Evolutionary conservation across 306 rosid genomes (phyloP).

Genomic region (Prunus mongolica): DNA sequence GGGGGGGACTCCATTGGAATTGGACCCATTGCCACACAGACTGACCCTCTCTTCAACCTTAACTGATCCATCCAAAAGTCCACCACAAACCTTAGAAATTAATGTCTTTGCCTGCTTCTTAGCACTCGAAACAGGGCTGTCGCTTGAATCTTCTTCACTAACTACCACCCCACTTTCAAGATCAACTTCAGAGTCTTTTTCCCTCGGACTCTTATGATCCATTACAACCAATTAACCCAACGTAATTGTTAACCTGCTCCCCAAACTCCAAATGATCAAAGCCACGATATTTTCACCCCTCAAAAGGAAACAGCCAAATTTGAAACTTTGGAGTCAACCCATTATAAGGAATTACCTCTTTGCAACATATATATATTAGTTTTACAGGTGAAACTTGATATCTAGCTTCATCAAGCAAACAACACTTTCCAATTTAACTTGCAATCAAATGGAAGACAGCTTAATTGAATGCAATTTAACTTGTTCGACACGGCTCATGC

Average conservation of each 20-base stretch:
- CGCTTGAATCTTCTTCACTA: slow-evolving; percentile 62
- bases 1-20: slow-evolving; percentile 29
- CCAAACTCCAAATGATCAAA: slow-evolving; percentile 16
- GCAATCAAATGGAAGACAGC: slow-evolving; percentile 20
- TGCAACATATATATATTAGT: slow-evolving; percentile 12
- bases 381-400: slow-evolving; percentile 4
- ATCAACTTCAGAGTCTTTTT: slow-evolving; percentile 53
- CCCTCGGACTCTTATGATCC: slow-evolving; percentile 43
- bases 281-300: slow-evolving; percentile 10
- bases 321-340: slow-evolving; percentile 30
- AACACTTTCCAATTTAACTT: slow-evolving; percentile 17
- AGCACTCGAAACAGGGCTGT: slow-evolving; percentile 24
- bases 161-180: slow-evolving; percentile 53
- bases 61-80: slow-evolving; percentile 43
- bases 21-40: slow-evolving; percentile 33
- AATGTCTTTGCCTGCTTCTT: slow-evolving; percentile 37
- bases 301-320: slow-evolving; percentile 4
- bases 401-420: slow-evolving; percentile 28
- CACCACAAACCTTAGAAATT: slow-evolving; percentile 38
- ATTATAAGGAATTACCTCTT: slow-evolving; percentile 19
- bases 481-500: slow-evolving; percentile 18
- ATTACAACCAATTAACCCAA: slow-evolving; percentile 35
- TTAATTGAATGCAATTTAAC: slow-evolving; percentile 15
- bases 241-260: slow-evolving; percentile 4
- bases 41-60: slow-evolving; percentile 39